These are phyloP conservation scores for Acanthochlamys bracteata DNA, from an alignment of 106 monocot species.

Conservation along the genomic window DNA sequence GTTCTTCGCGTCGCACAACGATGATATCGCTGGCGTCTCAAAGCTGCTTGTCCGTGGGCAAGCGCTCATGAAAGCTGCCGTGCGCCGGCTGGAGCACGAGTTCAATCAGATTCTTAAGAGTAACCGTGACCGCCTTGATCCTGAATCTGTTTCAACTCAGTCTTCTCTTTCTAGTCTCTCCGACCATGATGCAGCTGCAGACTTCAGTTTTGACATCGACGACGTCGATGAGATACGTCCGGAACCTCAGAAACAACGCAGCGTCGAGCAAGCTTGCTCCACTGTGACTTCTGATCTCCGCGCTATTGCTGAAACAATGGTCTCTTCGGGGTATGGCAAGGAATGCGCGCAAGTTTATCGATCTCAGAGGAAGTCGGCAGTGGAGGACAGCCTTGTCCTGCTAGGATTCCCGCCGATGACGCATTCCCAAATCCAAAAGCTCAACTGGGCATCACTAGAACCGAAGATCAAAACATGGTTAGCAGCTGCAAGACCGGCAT, in stretches of 20 bases:
- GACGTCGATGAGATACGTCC: constrained; percentile 3
- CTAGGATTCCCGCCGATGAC: constrained; percentile 41
- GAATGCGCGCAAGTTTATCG: constrained; percentile 53
- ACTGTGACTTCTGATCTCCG: constrained; percentile 1
- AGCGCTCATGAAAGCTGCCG: constrained; percentile 14
- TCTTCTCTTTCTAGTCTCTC: constrained; percentile 1
- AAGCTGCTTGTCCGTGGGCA: constrained; percentile 7
- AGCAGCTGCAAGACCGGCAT: constrained; percentile 7
- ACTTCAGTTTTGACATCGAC: background rate
- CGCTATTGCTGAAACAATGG: constrained; percentile 4
- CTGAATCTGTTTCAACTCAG: constrained; percentile 9
- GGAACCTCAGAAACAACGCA: background rate
- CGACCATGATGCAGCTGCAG: background rate
- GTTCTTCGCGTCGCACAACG: constrained; percentile 10
- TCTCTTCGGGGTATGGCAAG: constrained; percentile 12
- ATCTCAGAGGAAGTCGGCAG: constrained; percentile 32
- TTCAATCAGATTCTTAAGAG: constrained; percentile 10
- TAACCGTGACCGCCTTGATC: constrained; percentile 8
- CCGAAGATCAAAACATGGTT: constrained; percentile 40
- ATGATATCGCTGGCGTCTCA: background rate
- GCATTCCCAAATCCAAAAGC: constrained; percentile 29
- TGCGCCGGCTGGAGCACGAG: constrained; percentile 18
- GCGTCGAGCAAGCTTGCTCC: background rate
- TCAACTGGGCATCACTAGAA: constrained; percentile 35
- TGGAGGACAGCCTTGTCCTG: constrained; percentile 30